A percentile compares a stretch with the other conserved stretches of the same genome.
Conservation (phyloP, 1,139 yeast genomes). For the Kodamaea sp. region DNA sequence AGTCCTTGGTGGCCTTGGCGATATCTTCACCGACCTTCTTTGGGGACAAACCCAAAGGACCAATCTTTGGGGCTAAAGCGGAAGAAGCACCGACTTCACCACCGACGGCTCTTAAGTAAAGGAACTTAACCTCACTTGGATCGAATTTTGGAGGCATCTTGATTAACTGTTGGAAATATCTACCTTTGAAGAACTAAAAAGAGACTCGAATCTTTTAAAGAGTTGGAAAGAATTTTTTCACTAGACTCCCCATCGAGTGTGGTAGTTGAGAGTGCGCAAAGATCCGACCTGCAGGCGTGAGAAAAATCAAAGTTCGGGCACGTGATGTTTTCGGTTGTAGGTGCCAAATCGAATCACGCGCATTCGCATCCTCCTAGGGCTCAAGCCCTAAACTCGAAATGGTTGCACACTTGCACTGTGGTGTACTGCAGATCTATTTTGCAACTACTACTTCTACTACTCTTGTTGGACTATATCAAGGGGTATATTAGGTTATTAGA, state of each 20-base stretch:
- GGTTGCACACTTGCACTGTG: not conserved
- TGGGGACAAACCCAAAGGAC: constrained; percentile 99
- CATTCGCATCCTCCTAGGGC: too few relatives aligned
- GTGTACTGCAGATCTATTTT: not conserved
- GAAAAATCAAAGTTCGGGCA: not conserved
- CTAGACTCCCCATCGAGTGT: not conserved
- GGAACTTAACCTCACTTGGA: constrained; percentile 97
- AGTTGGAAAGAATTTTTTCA: constrained; percentile 10
- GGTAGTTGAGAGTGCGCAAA: constrained; percentile 1
- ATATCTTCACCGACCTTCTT: constrained; percentile 99
- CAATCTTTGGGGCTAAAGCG: constrained; percentile 99
- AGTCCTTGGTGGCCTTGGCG: constrained; percentile 99
- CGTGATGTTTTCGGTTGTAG: too few relatives aligned
- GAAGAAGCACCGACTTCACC: constrained; percentile 99
- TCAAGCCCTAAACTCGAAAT: constrained; percentile 3
- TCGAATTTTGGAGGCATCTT: constrained; percentile 96
- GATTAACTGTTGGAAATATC: constrained; percentile 15
- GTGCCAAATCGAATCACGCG: too few relatives aligned
- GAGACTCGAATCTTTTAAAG: constrained; percentile 4
- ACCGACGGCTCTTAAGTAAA: constrained; percentile 99
- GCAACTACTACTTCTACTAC: not conserved
- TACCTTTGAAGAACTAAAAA: constrained; percentile 7
- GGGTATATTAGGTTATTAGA: constrained; percentile 5
- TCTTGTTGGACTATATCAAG: not conserved
- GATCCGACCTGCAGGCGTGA: constrained; percentile 1